Evolutionary conservation across 2,329 filamentous ascomycete species (phyloP), one percentile per base, ranked within the genome.

Genomic region (Claviceps purpurea): DNA sequence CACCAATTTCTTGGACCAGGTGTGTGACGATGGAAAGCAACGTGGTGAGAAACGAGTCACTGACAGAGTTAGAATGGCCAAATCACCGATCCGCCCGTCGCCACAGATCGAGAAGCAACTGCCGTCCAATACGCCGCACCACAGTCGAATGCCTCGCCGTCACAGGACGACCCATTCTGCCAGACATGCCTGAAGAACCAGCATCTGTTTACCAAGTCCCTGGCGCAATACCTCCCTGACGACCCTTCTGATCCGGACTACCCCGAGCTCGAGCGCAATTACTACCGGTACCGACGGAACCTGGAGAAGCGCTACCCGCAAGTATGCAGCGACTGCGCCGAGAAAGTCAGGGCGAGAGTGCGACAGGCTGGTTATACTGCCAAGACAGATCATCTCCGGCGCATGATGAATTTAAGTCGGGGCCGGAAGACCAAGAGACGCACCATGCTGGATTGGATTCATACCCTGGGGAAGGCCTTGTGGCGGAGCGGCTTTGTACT

Each of bases 301-400:
- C 74, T 96, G 18, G 90, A 96, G 69, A 74, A 81, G 60, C 79
- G 85, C 49, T 97, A 96, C 63, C 93, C 93, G 0, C 89, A 93
- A 62, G 84, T 95, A 54, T 98, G 93, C 70, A 77, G 77, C 56
- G 73, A 80, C 46, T 98, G 93, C 67, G 85, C 87, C 56, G 85
- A 83, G 5, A 79, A 74, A 55, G 90, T 91, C 22, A 79, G 84
- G 56, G 71, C 77, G 39, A 78, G 82, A 55, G 81, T 96, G 50
- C 75, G 79, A 22, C 74, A 81, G 58, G 82, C 87, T 0, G 84
- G 80, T 8, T 95, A 95, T 63, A 85, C 82, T 37, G 89, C 89
- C 30, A 87, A 88, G 67, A 85, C 87, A n/a, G 88, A 94, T 59
- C 79, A 89, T 56, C 67, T 94, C 37, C 76, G 84, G 49, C 78